phyloP scores from a whole-genome alignment of 768 basidiomycete species.

The Grammothele lineata region DNA sequence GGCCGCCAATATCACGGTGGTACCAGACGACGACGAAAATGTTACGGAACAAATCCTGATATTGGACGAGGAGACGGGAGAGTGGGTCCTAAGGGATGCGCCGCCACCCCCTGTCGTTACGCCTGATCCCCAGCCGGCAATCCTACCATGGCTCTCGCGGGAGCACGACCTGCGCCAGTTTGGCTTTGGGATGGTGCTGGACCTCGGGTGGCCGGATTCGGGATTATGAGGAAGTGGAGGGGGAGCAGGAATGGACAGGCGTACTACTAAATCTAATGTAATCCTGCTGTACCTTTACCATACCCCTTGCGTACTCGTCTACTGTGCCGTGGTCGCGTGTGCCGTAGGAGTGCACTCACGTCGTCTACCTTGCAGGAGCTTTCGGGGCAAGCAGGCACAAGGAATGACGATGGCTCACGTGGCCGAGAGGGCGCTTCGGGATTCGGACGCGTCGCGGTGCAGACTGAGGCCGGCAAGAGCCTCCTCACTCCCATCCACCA shows the following conservation, averaged over 20 bases:
- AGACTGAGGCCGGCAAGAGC: conserved; percentile 1
- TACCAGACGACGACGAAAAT: too few species aligned
- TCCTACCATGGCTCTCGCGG: conserved; percentile 29
- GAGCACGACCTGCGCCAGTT: conserved; percentile 72
- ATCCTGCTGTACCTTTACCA: conserved; percentile 1
- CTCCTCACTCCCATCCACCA: conserved; percentile 1
- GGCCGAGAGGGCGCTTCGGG: conserved; percentile 6
- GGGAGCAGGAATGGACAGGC: too few species aligned
- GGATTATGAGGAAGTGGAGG: neutral
- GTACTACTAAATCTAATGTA: neutral
- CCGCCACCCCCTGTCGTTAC: too few species aligned
- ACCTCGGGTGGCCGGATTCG: conserved; percentile 60
- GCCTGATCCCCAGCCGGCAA: too few species aligned
- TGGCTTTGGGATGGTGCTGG: conserved; percentile 69
- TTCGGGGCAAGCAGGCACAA: too few species aligned
- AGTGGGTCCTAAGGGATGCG: too few species aligned
- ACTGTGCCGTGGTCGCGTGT: too few species aligned
- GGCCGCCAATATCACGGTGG: too few species aligned
- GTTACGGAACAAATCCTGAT: too few species aligned
- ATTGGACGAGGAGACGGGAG: too few species aligned
- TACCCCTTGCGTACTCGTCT: neutral
- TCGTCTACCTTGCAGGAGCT: too few species aligned
- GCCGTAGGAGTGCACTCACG: too few species aligned
- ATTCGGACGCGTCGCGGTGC: conserved; percentile 16
- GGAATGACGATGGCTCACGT: conserved; percentile 15